Evolutionary conservation across 2,329 filamentous ascomycete genomes (phyloP), one percentile per base, ranked within the genome.

Genomic region (Purpureocillium lavendulum): DNA sequence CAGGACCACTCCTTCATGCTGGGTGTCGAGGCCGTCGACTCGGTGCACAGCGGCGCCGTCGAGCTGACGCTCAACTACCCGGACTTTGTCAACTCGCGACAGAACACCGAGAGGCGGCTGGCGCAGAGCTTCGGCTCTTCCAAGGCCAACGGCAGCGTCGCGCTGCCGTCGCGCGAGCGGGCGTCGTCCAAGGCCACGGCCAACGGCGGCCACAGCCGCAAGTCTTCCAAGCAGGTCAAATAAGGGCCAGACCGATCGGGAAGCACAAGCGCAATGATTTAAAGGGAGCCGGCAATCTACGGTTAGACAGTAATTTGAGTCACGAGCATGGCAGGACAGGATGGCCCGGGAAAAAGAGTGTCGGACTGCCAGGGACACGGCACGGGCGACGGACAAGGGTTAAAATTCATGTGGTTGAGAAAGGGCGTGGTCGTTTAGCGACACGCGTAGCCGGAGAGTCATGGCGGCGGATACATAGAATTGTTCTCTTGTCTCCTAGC

Each of bases 1-100:
- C 88, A 95, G 75, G 89, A 96, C 67, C 89, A 96, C 75, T 90
- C 84, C 18, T 96, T 96, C 67, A 96, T 96, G 89, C 73, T 95
- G 46, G 89, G 89, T 60, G 89, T 95, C 15, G 89, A 96, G 69
- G 89, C 89, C 36, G 88, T 80, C 30, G 89, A 96, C 69, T 80
- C 87, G 69, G 87, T 95, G 58, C 78, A 89, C 65, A 89, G 83
- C 63, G 89, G 89, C 50, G 82, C 86, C 30, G 84, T 89, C 34
- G 89, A 96, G 74, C 70, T 95, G 57, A 95, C 89, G 26, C 78
- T 96, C 60, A 95, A 95, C 76, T 92, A 95, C 73, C 89, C 89
- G 44, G 88, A 95, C 69, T 94, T 95, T 59, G 88, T 96, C 72
- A 96, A 96, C 69, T 64, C 64, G 41, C 79, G 83, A 54, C 66